Conservation (phyloP, 768 basidiomycete genomes). For the Piloderma croceum region DNA sequence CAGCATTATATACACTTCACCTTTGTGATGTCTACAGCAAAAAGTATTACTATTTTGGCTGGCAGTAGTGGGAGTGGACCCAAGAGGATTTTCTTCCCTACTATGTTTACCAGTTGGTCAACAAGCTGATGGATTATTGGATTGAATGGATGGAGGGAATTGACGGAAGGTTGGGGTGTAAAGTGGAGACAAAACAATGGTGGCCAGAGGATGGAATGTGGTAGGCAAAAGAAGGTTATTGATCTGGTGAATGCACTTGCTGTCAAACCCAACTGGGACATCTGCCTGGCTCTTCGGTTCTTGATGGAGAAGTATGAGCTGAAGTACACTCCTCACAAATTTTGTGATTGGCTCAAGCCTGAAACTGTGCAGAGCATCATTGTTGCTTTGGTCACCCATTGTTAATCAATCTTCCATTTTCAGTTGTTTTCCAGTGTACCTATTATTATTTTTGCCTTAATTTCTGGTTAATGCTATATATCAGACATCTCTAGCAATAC, state of each 20-base stretch:
- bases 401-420: no score
- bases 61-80: slow-evolving; percentile 18
- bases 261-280: slow-evolving; percentile 17
- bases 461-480: no score
- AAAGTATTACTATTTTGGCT: no score
- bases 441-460: no score
- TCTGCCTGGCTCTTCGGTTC: slow-evolving; percentile 16
- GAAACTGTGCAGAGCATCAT: no score
- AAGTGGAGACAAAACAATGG: slow-evolving; percentile 21
- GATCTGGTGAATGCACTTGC: slow-evolving; percentile 17
- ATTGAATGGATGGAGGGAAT: slow-evolving; percentile 21
- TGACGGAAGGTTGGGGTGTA: slow-evolving; percentile 13
- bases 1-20: no score
- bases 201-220: slow-evolving; percentile 17
- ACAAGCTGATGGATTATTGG: slow-evolving; percentile 22
- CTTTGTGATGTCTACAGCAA: no score
- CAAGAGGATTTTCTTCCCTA: slow-evolving; percentile 22
- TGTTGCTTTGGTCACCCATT: no score
- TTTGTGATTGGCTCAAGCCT: background rate
- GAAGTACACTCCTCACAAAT: background rate
- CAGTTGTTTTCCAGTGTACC: no score
- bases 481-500: no score
- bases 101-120: slow-evolving; percentile 16
- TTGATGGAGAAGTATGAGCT: slow-evolving; percentile 15
- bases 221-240: slow-evolving; percentile 18